Conservation (phyloP, 495 filamentous ascomycete species). For the Trichocladium uniseriatum region DNA sequence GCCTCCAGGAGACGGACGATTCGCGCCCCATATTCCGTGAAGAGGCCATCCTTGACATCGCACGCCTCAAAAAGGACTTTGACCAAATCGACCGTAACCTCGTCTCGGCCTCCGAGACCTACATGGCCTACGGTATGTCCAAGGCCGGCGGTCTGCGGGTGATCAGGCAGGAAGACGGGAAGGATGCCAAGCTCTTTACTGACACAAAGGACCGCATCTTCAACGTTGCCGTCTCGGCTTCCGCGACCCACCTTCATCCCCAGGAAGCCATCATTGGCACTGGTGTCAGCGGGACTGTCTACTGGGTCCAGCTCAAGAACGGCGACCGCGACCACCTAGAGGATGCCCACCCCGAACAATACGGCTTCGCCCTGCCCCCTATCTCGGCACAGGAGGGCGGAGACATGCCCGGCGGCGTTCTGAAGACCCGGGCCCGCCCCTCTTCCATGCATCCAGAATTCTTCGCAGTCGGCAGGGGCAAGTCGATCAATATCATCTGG, state of each 20-base stretch:
- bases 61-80: slow-evolving; percentile 89
- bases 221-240: slow-evolving; percentile 73
- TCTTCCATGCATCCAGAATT: slow-evolving; percentile 82
- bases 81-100: slow-evolving; percentile 93
- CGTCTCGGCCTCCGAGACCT: slow-evolving; percentile 77
- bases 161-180: slow-evolving; percentile 87
- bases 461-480: slow-evolving; percentile 91
- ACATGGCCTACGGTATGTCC: slow-evolving; percentile 86
- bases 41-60: slow-evolving; percentile 75
- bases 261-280: slow-evolving; percentile 82
- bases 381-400: slow-evolving; percentile 58
- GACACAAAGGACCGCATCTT: slow-evolving; percentile 84
- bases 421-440: slow-evolving; percentile 89
- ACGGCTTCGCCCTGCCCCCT: slow-evolving; percentile 75
- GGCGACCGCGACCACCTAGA: slow-evolving; percentile 65
- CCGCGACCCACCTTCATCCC: slow-evolving; percentile 37
- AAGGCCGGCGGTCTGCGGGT: slow-evolving; percentile 87
- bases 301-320: slow-evolving; percentile 73
- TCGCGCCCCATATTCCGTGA: slow-evolving; percentile 50
- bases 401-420: slow-evolving; percentile 74
- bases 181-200: slow-evolving; percentile 79
- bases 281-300: slow-evolving; percentile 85
- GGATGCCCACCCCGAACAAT: slow-evolving; percentile 58
- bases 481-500: slow-evolving; percentile 87
- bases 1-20: slow-evolving; percentile 38